Base-by-base conservation (phyloP, 2,329 filamentous ascomycete species). In the Aspergillus persii region DNA sequence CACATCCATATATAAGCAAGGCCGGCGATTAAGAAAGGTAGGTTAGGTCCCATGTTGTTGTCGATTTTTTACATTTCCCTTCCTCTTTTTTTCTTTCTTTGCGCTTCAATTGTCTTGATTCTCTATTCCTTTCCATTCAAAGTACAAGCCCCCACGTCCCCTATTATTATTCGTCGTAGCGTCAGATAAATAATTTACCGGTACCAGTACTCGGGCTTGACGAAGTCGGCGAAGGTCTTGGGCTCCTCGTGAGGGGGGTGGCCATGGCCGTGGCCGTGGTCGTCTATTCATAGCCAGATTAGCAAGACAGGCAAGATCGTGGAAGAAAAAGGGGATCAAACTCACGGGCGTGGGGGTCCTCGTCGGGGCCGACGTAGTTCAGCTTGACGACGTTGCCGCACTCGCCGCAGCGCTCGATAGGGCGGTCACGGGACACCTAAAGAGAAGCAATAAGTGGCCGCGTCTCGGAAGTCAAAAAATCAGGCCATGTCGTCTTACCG, bases 301-400 rank as follows among this genome's bases (percentile, higher is more conserved):
- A 61, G 58, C 33, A 29, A 41, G 30, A 41, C 7, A 12, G 5
- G 7, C 12, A 7, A 41, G 1, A 6, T 4, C 15, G 15, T 41
- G n/a, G 11, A 23, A 41, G 11, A 23, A n/a, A 48, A 12, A 41
- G 46, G n/a, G 23, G 11, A 29, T 31, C 47, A 23, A 52, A 74
- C 76, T 69, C 72, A 78, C 76, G 83, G 74, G 86, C 86, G 71
- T 85, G 81, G 61, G 83, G 80, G 76, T 93, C 88, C 67, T 95
- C 90, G 75, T 88, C 77, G 54, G 92, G 88, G 63, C 95, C 95
- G 67, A 96, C 81, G 80, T 96, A 99, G 77, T 97, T 89, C 91
- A 98, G 95, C 89, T 96, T 96, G 84, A 96, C 93, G 69, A 95
- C 91, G 77, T 88, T 91, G 69, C 95, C 95, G 81, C 95, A 99